A percentile compares a stretch with the other conserved stretches of the same genome.
Evolutionary conservation across 352 stramenopile genomes (phyloP).

Genomic region (Phytophthora citricola): DNA sequence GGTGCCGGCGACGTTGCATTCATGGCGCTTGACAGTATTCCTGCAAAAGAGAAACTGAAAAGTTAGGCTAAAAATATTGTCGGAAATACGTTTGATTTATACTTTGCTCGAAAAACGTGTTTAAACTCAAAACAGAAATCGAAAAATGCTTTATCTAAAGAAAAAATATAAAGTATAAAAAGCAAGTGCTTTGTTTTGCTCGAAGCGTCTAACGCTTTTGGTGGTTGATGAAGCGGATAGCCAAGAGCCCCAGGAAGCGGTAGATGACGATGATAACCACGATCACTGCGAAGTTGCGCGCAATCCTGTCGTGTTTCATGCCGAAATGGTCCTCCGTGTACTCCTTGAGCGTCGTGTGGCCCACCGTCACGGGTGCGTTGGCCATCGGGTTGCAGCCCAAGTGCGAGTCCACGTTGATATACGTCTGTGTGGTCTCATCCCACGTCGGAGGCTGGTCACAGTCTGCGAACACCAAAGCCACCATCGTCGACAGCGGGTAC

Average conservation of each 20-base stretch:
- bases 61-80: too few relatives aligned
- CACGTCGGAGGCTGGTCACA: slow-evolving; percentile 31
- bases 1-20: background rate
- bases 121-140: too few relatives aligned
- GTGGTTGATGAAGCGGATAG: slow-evolving; percentile 31
- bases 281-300: slow-evolving; percentile 39
- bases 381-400: slow-evolving; percentile 34
- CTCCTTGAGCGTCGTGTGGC: slow-evolving; percentile 29
- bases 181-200: too few relatives aligned
- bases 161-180: background rate
- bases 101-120: too few relatives aligned
- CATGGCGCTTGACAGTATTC: background rate
- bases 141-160: too few relatives aligned
- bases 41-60: too few relatives aligned
- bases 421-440: slow-evolving; percentile 17
- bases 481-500: slow-evolving; percentile 31
- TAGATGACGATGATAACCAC: slow-evolving; percentile 39
- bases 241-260: slow-evolving; percentile 35
- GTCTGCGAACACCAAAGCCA: slow-evolving; percentile 40
- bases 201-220: slow-evolving; percentile 32
- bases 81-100: too few relatives aligned
- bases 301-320: slow-evolving; percentile 30
- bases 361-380: slow-evolving; percentile 25
- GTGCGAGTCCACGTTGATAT: slow-evolving; percentile 25
- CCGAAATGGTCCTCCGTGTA: slow-evolving; percentile 28